Evolutionary conservation across 2,329 filamentous ascomycete species (phyloP).

Genomic region (Stagonosporopsis rhizophila): DNA sequence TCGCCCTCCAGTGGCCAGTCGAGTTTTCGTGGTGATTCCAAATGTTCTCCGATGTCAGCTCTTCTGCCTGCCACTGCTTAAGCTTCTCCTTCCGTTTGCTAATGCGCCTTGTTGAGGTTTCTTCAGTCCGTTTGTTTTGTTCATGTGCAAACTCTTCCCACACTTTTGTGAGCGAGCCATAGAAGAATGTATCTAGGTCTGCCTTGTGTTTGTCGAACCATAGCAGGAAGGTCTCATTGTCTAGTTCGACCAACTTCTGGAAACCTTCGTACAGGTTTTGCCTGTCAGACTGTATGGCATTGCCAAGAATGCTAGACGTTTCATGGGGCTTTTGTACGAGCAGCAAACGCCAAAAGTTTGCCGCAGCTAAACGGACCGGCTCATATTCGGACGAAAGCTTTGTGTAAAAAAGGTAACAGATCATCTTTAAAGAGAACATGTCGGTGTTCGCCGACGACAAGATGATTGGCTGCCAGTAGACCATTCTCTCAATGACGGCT

Average conservation of each 20-base stretch:
- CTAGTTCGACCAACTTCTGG: slow-evolving; percentile 82
- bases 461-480: slow-evolving; percentile 95
- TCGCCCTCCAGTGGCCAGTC: slow-evolving; percentile 91
- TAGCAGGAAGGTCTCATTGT: slow-evolving; percentile 83
- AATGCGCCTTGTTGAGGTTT: slow-evolving; percentile 74
- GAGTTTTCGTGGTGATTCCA: slow-evolving; percentile 84
- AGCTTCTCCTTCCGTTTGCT: slow-evolving; percentile 82
- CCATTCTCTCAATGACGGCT: slow-evolving; percentile 80
- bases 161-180: slow-evolving; percentile 76
- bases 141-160: slow-evolving; percentile 88
- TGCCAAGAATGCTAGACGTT: slow-evolving; percentile 74
- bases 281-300: slow-evolving; percentile 74
- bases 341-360: slow-evolving; percentile 88
- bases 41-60: slow-evolving; percentile 71
- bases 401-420: slow-evolving; percentile 92
- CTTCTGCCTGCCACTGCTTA: slow-evolving; percentile 78
- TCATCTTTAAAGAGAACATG: slow-evolving; percentile 79
- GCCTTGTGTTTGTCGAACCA: slow-evolving; percentile 87
- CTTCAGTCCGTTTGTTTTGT: slow-evolving; percentile 82
- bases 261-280: slow-evolving; percentile 77
- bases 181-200: slow-evolving; percentile 82
- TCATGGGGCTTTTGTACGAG: slow-evolving; percentile 92
- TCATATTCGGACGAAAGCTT: slow-evolving; percentile 78
- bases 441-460: slow-evolving; percentile 79
- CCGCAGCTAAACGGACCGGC: slow-evolving; percentile 75